phyloP scores from a whole-genome alignment of 192 early-diverging fungal genomes.

The Lunasporangiospora selenospora region DNA sequence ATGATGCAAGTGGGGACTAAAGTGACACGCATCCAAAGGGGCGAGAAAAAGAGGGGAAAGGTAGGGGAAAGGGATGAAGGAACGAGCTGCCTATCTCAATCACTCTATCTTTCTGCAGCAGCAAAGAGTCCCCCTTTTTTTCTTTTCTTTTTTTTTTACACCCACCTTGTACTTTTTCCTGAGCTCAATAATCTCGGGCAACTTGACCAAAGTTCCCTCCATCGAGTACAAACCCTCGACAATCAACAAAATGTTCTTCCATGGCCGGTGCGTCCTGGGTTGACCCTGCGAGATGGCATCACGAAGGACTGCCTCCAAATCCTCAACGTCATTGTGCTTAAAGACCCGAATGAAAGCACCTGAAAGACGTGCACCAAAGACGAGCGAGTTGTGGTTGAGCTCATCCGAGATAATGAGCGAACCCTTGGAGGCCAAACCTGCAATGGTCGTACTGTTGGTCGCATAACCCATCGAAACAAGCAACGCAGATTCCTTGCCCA shows the following conservation, averaged over 20 bases:
- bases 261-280: conserved; percentile 94
- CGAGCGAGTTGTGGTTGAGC: conserved; percentile 88
- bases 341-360: conserved; percentile 88
- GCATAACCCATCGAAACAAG: conserved; percentile 93
- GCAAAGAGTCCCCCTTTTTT: too few relatives aligned
- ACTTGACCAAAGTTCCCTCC: conserved; percentile 87
- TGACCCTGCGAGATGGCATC: conserved; percentile 89
- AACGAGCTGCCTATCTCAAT: too few relatives aligned
- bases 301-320: conserved; percentile 77
- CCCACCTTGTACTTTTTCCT: conserved; percentile 81
- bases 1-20: neutral
- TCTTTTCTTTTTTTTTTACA: neutral
- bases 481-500: conserved; percentile 82
- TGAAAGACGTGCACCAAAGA: conserved; percentile 85
- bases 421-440: conserved; percentile 78
- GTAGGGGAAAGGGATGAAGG: too few relatives aligned
- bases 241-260: conserved; percentile 95
- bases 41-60: too few relatives aligned
- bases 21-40: too few relatives aligned
- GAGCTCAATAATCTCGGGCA: conserved; percentile 83
- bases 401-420: conserved; percentile 92
- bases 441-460: conserved; percentile 90
- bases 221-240: conserved; percentile 95
- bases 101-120: too few relatives aligned
- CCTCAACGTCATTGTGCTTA: conserved; percentile 84